Evolutionary conservation across 805 yeast species (phyloP).

Genomic region (Zygosaccharomyces bisporus): DNA sequence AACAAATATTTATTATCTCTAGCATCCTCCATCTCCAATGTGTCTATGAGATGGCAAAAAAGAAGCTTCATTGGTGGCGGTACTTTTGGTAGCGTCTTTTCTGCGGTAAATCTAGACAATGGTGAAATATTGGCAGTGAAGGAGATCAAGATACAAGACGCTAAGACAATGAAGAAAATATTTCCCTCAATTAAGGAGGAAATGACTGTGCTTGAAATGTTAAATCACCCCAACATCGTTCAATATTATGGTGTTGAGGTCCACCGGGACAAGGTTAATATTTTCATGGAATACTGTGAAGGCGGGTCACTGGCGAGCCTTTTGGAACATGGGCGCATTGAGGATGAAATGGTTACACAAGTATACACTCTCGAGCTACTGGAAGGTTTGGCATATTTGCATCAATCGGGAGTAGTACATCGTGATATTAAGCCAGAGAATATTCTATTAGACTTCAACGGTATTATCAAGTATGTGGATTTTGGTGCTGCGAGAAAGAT

Average conservation of each 20-base stretch:
- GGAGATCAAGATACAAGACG: slow-evolving; percentile 86
- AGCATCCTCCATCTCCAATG: slow-evolving; percentile 84
- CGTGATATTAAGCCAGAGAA: slow-evolving; percentile 96
- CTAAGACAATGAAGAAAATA: slow-evolving; percentile 75
- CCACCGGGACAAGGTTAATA: slow-evolving; percentile 89
- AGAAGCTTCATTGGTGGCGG: slow-evolving; percentile 94
- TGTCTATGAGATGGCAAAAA: slow-evolving; percentile 96
- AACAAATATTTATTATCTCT: slow-evolving; percentile 81
- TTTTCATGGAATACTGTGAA: slow-evolving; percentile 96
- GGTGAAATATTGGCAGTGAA: slow-evolving; percentile 97
- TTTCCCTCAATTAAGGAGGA: slow-evolving; percentile 91
- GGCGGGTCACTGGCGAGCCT: slow-evolving; percentile 88
- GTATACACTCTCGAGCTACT: slow-evolving; percentile 87
- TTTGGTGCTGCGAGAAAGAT: slow-evolving; percentile 96
- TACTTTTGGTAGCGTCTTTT: slow-evolving; percentile 89
- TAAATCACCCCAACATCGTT: slow-evolving; percentile 93
- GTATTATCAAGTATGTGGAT: slow-evolving; percentile 92
- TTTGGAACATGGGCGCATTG: slow-evolving; percentile 88
- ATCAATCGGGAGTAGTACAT: slow-evolving; percentile 93
- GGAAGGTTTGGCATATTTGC: slow-evolving; percentile 92
- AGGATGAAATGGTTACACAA: slow-evolving; percentile 89
- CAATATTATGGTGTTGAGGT: slow-evolving; percentile 97
- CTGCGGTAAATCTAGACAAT: slow-evolving; percentile 87
- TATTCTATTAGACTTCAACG: slow-evolving; percentile 82
- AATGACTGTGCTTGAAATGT: slow-evolving; percentile 92